A percentile compares a stretch with the other conserved stretches of the same genome.
Conservation (phyloP, 1,284 basidiomycete species). For the Cutaneotrichosporon sp. region DNA sequence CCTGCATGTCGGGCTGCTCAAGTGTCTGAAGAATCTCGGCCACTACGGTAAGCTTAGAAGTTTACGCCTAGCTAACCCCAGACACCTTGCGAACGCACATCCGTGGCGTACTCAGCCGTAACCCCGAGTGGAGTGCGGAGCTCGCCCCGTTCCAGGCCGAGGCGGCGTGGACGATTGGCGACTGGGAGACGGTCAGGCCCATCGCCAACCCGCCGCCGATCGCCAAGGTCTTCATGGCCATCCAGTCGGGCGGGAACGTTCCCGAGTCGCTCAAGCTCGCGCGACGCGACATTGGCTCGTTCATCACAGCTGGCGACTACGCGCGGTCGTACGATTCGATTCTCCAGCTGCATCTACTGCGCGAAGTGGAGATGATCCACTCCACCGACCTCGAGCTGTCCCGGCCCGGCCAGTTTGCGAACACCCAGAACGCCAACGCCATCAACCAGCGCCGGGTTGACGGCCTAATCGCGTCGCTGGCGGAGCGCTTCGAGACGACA, state of each 20-base stretch:
- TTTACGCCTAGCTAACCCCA: slow-evolving; percentile 47
- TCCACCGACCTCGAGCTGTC: slow-evolving; percentile 41
- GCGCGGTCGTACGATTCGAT: slow-evolving; percentile 83
- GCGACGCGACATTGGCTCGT: slow-evolving; percentile 73
- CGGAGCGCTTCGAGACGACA: slow-evolving; percentile 56
- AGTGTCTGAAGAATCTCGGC: slow-evolving; percentile 90
- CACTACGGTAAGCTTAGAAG: slow-evolving; percentile 76
- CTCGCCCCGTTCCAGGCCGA: slow-evolving; percentile 87
- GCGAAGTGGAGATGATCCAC: slow-evolving; percentile 83
- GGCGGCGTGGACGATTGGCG: slow-evolving; percentile 92
- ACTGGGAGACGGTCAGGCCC: slow-evolving; percentile 77
- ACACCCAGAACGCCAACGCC: background rate
- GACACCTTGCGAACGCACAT: slow-evolving; percentile 97
- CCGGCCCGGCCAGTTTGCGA: background rate
- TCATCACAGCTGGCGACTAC: slow-evolving; percentile 81
- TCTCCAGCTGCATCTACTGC: slow-evolving; percentile 81
- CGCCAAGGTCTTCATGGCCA: slow-evolving; percentile 77
- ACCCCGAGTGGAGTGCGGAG: slow-evolving; percentile 78
- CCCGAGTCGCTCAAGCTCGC: slow-evolving; percentile 64
- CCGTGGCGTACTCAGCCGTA: slow-evolving; percentile 79
- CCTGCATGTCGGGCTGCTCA: slow-evolving; percentile 84
- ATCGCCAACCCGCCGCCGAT: slow-evolving; percentile 67
- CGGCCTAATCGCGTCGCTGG: slow-evolving; percentile 34
- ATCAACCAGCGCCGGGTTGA: slow-evolving; percentile 14
- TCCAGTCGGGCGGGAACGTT: slow-evolving; percentile 60